Evolutionary conservation across 371 early-diverging fungal species (phyloP).

Genomic region (Rhizopus stolonifer): DNA sequence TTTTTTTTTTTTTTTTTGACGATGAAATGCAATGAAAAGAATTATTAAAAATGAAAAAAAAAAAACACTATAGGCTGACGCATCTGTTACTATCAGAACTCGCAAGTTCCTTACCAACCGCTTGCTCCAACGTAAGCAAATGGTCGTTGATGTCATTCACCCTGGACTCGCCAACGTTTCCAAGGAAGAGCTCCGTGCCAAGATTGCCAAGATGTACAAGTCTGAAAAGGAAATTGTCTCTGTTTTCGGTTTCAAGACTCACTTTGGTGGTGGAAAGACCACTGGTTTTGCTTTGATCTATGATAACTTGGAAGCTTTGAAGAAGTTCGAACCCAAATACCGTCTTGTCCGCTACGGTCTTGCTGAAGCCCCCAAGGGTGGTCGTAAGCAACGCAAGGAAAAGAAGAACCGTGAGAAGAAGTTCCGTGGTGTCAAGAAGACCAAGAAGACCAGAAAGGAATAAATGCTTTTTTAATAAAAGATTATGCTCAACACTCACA

Average conservation of each 20-base stretch:
- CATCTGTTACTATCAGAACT: slow-evolving; percentile 93
- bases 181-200: slow-evolving; percentile 92
- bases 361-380: slow-evolving; percentile 73
- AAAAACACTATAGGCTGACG: slow-evolving; percentile 58
- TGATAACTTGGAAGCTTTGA: slow-evolving; percentile 91
- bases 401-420: slow-evolving; percentile 99
- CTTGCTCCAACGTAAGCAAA: slow-evolving; percentile 97
- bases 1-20: neutral
- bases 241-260: slow-evolving; percentile 94
- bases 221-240: slow-evolving; percentile 87
- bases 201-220: slow-evolving; percentile 97
- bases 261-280: slow-evolving; percentile 97
- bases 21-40: too few relatives aligned
- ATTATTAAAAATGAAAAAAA: too few relatives aligned
- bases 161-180: slow-evolving; percentile 91
- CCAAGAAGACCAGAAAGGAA: slow-evolving; percentile 58
- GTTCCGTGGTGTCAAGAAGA: slow-evolving; percentile 96
- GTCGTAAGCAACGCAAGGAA: slow-evolving; percentile 98
- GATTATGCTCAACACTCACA: too few relatives aligned
- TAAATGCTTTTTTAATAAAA: slow-evolving; percentile 13
- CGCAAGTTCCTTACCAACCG: slow-evolving; percentile 99
- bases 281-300: slow-evolving; percentile 98
- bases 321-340: slow-evolving; percentile 99
- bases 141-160: slow-evolving; percentile 96
- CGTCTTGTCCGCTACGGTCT: slow-evolving; percentile 87